Evolutionary conservation across 2,329 filamentous ascomycete species (phyloP).

Genomic region (Aspergillus brunneoviolaceus): DNA sequence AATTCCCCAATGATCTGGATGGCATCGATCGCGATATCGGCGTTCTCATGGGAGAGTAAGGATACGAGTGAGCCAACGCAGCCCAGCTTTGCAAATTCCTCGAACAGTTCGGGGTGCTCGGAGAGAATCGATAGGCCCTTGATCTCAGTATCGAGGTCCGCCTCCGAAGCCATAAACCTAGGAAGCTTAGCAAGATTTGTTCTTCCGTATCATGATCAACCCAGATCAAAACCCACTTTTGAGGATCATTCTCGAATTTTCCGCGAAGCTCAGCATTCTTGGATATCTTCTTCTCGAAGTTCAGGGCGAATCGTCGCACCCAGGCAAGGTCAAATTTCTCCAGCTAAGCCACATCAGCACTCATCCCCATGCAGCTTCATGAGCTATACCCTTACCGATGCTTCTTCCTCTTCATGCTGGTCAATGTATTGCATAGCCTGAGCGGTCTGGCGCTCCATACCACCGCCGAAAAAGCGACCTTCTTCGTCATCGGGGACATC

Average conservation of each 20-base stretch:
- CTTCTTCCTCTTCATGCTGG: slow-evolving; percentile 57
- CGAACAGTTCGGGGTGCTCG: slow-evolving; percentile 81
- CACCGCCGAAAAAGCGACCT: slow-evolving; percentile 92
- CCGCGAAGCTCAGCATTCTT: slow-evolving; percentile 88
- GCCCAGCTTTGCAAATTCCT: slow-evolving; percentile 74
- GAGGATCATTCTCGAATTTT: slow-evolving; percentile 75
- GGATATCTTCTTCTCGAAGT: slow-evolving; percentile 85
- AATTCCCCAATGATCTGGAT: slow-evolving; percentile 88
- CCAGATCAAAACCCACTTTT: slow-evolving; percentile 54
- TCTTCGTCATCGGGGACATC: slow-evolving; percentile 76
- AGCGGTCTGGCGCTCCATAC: slow-evolving; percentile 76
- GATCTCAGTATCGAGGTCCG: slow-evolving; percentile 84
- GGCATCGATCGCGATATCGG: slow-evolving; percentile 89
- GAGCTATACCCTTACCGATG: slow-evolving; percentile 36
- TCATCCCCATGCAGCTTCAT: neutral
- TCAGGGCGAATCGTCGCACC: slow-evolving; percentile 76
- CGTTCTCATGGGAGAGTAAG: slow-evolving; percentile 90
- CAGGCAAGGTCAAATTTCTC: slow-evolving; percentile 82
- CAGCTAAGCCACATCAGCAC: slow-evolving; percentile 40
- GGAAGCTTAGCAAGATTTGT: slow-evolving; percentile 19
- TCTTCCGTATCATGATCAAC: neutral
- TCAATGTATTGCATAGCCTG: slow-evolving; percentile 89
- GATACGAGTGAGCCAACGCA: slow-evolving; percentile 73
- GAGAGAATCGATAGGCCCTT: slow-evolving; percentile 82
- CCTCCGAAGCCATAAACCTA: slow-evolving; percentile 76